Conservation (phyloP, 108 stramenopile genomes). For the Aurantiochytrium sp. region DNA sequence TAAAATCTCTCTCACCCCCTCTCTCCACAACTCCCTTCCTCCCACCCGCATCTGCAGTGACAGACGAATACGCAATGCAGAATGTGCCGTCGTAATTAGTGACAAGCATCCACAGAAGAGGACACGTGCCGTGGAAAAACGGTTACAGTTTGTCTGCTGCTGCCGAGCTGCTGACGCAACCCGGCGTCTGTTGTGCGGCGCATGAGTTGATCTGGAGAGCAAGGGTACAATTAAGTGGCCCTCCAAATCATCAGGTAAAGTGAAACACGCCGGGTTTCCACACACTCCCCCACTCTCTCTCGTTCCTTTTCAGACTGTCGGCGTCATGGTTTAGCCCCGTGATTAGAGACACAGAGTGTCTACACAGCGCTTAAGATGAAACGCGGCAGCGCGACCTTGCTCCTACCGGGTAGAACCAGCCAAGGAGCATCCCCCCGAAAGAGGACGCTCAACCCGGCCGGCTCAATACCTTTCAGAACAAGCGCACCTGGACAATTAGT, state of each 20-base stretch:
- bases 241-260: not conserved
- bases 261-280: too few relatives aligned
- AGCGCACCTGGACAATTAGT: not conserved
- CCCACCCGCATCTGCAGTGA: too few relatives aligned
- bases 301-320: not conserved
- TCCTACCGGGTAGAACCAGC: not conserved
- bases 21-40: not conserved
- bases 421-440: not conserved
- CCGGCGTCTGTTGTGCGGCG: not conserved
- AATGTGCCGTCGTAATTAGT: not conserved
- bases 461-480: not conserved
- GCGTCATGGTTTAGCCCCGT: not conserved
- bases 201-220: not conserved
- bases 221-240: not conserved
- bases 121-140: not conserved
- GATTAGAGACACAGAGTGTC: not conserved
- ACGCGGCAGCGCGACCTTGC: not conserved
- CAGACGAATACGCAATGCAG: not conserved
- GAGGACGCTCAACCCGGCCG: not conserved
- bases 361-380: not conserved
- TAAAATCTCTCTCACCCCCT: not conserved
- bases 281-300: too few relatives aligned
- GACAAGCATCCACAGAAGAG: not conserved
- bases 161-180: not conserved
- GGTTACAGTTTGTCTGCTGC: not conserved